Conservation (phyloP, 139 green algal species). For the Chlamydomonas eustigma region DNA sequence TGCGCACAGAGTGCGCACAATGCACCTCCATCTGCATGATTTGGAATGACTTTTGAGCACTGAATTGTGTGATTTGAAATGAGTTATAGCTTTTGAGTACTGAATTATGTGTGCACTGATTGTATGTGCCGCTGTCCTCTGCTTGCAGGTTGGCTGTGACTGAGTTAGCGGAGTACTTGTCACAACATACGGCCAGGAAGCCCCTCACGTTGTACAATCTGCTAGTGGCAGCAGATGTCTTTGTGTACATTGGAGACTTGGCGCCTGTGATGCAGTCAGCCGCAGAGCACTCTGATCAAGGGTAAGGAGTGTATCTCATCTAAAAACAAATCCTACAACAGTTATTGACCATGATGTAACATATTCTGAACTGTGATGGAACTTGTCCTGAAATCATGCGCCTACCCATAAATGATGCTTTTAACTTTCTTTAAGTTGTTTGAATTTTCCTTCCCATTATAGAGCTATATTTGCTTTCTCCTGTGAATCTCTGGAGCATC, state of each 20-base stretch:
- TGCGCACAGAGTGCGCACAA: too few species aligned
- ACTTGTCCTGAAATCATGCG: too few species aligned
- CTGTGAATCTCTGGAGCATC: constrained; percentile 20
- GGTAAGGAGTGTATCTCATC: constrained; percentile 12
- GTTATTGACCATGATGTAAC: too few species aligned
- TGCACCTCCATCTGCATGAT: too few species aligned
- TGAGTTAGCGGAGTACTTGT: constrained; percentile 42
- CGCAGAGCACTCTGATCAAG: constrained; percentile 7
- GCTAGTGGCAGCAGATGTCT: constrained; percentile 56
- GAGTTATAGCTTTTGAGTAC: too few species aligned
- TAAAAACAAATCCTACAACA: too few species aligned
- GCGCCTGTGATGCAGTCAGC: constrained; percentile 30
- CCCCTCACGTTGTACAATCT: constrained; percentile 27
- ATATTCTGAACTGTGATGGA: too few species aligned
- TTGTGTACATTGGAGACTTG: constrained; percentile 63
- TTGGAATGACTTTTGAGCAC: too few species aligned
- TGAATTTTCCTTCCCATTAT: background rate
- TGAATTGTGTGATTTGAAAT: too few species aligned
- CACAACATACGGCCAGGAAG: background rate
- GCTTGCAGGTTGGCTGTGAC: constrained; percentile 33
- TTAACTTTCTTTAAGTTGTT: background rate
- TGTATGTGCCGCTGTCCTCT: background rate
- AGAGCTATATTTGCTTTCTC: constrained; percentile 40
- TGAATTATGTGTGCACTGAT: too few species aligned
- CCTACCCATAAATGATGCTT: background rate